phyloP scores from a whole-genome alignment of 495 filamentous ascomycete species.

The Penicillium odoratum region DNA sequence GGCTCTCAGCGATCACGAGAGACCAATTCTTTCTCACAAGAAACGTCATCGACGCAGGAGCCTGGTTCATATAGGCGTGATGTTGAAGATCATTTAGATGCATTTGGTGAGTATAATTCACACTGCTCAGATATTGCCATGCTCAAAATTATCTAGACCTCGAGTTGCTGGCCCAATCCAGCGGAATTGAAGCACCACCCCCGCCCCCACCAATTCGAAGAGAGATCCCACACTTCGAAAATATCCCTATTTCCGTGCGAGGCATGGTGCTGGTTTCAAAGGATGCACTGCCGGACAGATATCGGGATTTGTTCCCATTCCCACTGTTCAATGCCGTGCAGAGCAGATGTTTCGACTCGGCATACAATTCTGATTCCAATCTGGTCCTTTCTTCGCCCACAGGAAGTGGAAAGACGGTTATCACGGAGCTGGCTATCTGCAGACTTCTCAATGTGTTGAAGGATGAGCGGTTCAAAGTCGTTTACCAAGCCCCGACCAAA shows the following conservation, averaged over 20 bases:
- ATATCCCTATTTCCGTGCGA: conserved; percentile 48
- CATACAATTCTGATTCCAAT: conserved; percentile 77
- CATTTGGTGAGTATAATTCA: conserved; percentile 47
- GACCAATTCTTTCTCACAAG: conserved; percentile 5
- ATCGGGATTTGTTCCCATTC: conserved; percentile 76
- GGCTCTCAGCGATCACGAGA: conserved; percentile 23
- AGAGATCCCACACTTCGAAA: conserved; percentile 19
- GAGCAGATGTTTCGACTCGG: conserved; percentile 75
- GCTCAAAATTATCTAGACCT: conserved; percentile 30
- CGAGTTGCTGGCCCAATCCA: conserved; percentile 34
- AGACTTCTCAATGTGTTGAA: conserved; percentile 62
- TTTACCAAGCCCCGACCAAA: conserved; percentile 95
- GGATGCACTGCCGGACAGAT: conserved; percentile 71
- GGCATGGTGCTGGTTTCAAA: conserved; percentile 76
- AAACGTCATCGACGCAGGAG: not conserved
- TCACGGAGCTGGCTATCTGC: conserved; percentile 92
- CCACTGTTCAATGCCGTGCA: conserved; percentile 89
- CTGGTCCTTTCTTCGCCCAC: conserved; percentile 89
- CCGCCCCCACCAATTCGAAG: not conserved
- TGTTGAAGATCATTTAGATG: conserved; percentile 42
- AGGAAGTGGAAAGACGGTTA: conserved; percentile 88
- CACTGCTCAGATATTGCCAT: not conserved
- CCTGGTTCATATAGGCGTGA: conserved; percentile 11
- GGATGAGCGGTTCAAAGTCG: conserved; percentile 79
- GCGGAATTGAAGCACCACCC: not conserved